Conservation (phyloP, 306 rosid species). For the Hippophae tibetana region DNA sequence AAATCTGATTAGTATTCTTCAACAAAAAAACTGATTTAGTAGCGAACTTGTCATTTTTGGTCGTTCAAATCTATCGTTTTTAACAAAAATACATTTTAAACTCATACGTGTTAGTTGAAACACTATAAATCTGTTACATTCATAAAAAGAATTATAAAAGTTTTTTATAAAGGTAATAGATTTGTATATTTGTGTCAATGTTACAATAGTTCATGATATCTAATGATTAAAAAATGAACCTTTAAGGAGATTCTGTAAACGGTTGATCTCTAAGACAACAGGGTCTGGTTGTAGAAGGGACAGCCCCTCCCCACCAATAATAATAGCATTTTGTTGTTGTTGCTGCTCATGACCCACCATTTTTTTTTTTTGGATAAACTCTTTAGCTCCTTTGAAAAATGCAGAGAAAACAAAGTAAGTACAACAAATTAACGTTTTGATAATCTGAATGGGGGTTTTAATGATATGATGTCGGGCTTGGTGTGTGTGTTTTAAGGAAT, state of each 20-base stretch:
- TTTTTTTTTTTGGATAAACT: slow-evolving; percentile 6
- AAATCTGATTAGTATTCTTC: too few relatives aligned
- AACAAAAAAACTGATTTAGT: too few relatives aligned
- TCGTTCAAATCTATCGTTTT: too few relatives aligned
- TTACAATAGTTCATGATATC: too few relatives aligned
- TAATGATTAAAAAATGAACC: slow-evolving; percentile 28
- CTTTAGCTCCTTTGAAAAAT: neutral
- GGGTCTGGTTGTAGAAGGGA: slow-evolving; percentile 44
- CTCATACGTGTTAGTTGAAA: too few relatives aligned
- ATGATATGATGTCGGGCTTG: slow-evolving; percentile 10
- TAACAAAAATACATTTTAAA: too few relatives aligned
- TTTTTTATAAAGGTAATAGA: too few relatives aligned
- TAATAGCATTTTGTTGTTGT: neutral
- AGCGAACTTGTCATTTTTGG: too few relatives aligned
- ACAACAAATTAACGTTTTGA: slow-evolving; percentile 15
- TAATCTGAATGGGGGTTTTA: neutral
- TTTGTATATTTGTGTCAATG: too few relatives aligned
- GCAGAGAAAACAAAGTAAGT: slow-evolving; percentile 12
- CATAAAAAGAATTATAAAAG: too few relatives aligned
- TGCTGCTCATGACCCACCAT: slow-evolving; percentile 53
- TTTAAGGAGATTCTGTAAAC: slow-evolving; percentile 54
- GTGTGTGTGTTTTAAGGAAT: slow-evolving; percentile 42
- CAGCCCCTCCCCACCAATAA: slow-evolving; percentile 32
- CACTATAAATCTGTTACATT: too few relatives aligned
- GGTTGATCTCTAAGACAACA: slow-evolving; percentile 57